Percentiles rank a stretch among this genome's conserved stretches.
Evolutionary conservation across 257 asterid species (phyloP).

Genomic region (Linderniella brevidens): DNA sequence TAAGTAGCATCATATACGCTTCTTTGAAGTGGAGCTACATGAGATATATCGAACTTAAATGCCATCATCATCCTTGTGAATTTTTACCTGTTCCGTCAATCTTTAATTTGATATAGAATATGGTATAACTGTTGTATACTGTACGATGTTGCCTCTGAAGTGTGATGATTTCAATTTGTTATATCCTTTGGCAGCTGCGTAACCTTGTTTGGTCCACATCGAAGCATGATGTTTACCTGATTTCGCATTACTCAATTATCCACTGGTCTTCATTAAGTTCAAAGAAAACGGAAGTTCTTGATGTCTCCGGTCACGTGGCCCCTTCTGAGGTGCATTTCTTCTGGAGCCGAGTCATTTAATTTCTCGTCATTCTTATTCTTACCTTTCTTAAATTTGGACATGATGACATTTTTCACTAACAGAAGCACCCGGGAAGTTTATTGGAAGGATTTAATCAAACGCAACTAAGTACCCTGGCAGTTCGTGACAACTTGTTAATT

Average conservation of each 20-base stretch:
- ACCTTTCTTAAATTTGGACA: constrained; percentile 6
- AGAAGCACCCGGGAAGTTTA: constrained; percentile 40
- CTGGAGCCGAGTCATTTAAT: constrained; percentile 4
- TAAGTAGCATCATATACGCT: no score
- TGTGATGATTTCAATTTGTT: constrained; percentile 1
- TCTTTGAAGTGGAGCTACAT: no score
- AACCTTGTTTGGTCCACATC: constrained; percentile 45
- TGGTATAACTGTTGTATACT: background rate
- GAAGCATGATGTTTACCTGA: constrained; percentile 43
- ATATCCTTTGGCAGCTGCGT: constrained; percentile 19
- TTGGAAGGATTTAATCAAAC: constrained; percentile 38
- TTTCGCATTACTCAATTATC: constrained; percentile 30
- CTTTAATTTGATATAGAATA: no score
- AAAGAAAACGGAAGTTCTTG: constrained; percentile 38
- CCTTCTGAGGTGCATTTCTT: constrained; percentile 25
- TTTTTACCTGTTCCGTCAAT: no score
- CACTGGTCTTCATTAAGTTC: constrained; percentile 41
- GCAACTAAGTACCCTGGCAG: constrained; percentile 37
- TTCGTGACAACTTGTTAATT: constrained; percentile 33
- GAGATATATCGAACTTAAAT: no score
- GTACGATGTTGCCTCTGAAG: background rate
- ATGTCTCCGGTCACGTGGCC: constrained; percentile 44
- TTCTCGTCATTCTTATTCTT: background rate
- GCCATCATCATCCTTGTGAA: no score
- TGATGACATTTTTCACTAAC: constrained; percentile 8